A percentile compares a stretch with the other conserved stretches of the same genome.
phyloP scores from a whole-genome alignment of 129 eudicot species.

The Arctium minus region DNA sequence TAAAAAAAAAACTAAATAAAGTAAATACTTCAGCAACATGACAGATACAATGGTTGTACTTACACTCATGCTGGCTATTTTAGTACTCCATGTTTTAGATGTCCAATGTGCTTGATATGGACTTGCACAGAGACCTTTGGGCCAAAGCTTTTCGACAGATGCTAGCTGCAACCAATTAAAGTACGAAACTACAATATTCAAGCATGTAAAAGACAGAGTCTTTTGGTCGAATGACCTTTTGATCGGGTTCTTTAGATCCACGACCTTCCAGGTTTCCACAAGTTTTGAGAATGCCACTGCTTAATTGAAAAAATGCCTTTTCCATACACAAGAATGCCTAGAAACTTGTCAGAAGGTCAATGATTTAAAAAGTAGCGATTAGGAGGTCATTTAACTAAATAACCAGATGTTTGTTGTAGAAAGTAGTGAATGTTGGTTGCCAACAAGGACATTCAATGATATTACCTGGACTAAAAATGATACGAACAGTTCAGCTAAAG shows the following conservation, averaged over 20 bases:
- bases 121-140: constrained; percentile 88
- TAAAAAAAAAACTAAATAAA: not conserved
- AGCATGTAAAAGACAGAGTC: not conserved
- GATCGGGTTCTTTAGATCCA: not conserved
- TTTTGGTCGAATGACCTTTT: not conserved
- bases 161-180: constrained; percentile 47
- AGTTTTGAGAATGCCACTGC: not conserved
- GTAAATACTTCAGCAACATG: not conserved
- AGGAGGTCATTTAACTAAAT: too few species aligned
- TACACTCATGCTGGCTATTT: constrained; percentile 71
- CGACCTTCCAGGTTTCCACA: not conserved
- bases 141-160: constrained; percentile 78
- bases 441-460: not conserved
- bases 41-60: constrained; percentile 7
- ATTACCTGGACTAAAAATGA: constrained; percentile 73
- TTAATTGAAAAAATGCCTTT: not conserved
- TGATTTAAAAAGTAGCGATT: too few species aligned
- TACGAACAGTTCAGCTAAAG: constrained; percentile 72
- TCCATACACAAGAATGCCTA: not conserved
- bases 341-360: not conserved
- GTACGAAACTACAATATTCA: not conserved
- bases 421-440: not conserved
- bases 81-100: constrained; percentile 61
- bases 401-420: not conserved
- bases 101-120: constrained; percentile 74